phyloP scores from a whole-genome alignment of 257 asterid genomes.

The Sherardia arvensis region DNA sequence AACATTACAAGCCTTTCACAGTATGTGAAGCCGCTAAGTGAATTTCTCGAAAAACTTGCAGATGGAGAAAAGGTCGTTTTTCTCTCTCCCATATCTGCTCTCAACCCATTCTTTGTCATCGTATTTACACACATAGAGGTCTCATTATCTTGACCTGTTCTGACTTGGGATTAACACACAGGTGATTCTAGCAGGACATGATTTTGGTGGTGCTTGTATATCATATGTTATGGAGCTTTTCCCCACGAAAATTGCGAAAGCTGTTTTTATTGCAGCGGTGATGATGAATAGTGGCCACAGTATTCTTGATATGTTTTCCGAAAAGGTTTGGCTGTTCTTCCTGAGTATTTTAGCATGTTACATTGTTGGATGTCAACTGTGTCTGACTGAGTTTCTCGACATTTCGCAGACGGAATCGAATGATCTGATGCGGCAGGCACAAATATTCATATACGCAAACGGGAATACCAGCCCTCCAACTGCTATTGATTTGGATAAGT shows the following conservation, averaged over 20 bases:
- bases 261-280: conserved; percentile 79
- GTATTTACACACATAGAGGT: background rate
- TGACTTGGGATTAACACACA: conserved; percentile 32
- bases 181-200: conserved; percentile 97
- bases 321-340: conserved; percentile 44
- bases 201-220: conserved; percentile 95
- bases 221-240: conserved; percentile 79
- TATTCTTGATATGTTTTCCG: conserved; percentile 83
- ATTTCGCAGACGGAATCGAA: conserved; percentile 64
- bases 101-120: too few relatives aligned
- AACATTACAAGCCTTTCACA: conserved; percentile 66
- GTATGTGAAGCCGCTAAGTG: conserved; percentile 79
- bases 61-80: conserved; percentile 77
- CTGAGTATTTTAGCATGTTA: background rate
- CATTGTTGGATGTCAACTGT: background rate
- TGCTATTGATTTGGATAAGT: conserved; percentile 75
- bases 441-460: conserved; percentile 71
- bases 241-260: conserved; percentile 70
- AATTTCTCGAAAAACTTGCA: conserved; percentile 54
- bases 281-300: conserved; percentile 87
- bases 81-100: conserved; percentile 7
- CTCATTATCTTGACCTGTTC: conserved; percentile 12
- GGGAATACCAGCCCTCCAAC: conserved; percentile 82
- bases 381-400: conserved; percentile 8
- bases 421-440: conserved; percentile 80